Percentiles rank a stretch among this genome's conserved stretches.
Evolutionary conservation across 176 grass and related monocot genomes (phyloP).

Genomic region (Oryza nivara): DNA sequence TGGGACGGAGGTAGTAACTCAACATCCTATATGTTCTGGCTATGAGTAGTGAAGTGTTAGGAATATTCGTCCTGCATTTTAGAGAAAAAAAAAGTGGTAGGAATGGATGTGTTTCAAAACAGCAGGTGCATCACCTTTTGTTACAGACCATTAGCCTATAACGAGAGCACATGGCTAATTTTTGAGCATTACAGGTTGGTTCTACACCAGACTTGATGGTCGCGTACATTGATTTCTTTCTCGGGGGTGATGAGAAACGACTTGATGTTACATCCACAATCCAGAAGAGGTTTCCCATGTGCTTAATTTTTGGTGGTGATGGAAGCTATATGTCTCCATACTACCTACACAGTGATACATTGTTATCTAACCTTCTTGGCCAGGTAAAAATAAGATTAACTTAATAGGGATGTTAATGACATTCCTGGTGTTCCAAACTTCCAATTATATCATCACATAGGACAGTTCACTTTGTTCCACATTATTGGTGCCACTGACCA

Average conservation of each 20-base stretch:
- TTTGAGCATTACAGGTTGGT: conserved; percentile 73
- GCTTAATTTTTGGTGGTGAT: conserved; percentile 96
- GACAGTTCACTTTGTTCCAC: neutral
- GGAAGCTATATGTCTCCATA: conserved; percentile 99
- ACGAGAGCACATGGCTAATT: neutral
- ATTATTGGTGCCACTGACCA: conserved; percentile 1
- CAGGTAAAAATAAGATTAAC: conserved; percentile 58
- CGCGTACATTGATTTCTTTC: conserved; percentile 98
- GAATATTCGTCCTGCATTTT: neutral
- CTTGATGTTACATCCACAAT: conserved; percentile 78
- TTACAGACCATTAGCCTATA: conserved; percentile 2
- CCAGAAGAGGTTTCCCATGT: conserved; percentile 96
- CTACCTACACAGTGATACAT: conserved; percentile 83
- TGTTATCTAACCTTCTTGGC: conserved; percentile 93
- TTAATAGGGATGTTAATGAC: conserved; percentile 1
- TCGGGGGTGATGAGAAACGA: conserved; percentile 95
- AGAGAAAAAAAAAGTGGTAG: neutral
- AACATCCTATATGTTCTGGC: conserved; percentile 23
- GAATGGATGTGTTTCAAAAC: neutral
- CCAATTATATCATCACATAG: neutral
- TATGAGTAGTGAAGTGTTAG: conserved; percentile 5
- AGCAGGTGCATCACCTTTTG: neutral
- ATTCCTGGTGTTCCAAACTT: neutral
- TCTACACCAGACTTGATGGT: conserved; percentile 97
- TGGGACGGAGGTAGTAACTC: neutral